Base-by-base conservation (phyloP, 208 protist genomes). In the Wallacemonas sp. region DNA sequence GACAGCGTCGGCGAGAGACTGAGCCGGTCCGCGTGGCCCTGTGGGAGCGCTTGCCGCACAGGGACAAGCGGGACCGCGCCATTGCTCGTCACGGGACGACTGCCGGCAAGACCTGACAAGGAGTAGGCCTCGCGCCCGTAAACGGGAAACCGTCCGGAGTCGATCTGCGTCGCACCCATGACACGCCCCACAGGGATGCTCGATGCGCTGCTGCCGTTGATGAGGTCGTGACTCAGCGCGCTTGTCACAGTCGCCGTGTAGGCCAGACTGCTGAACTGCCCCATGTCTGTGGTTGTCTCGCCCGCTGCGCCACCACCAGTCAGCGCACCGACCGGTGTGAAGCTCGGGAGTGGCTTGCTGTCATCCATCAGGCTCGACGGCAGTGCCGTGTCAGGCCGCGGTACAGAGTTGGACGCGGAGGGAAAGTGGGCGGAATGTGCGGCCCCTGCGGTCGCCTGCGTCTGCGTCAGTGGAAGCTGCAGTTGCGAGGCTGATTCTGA, bases 131-230 rank as follows among this genome's bases (percentile, higher is more conserved):
- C 50, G n/a, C 50, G 50, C 3, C 29, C 30, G 50, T 57, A 57
- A 4, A 2, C 0, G 5, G 50, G 50, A n/a, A 57, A 39, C n/a
- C 50, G 30, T 22, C 38, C 50, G 50, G 50, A 57, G 29, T 57
- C 50, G 30, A 32, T 32, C 30, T 57, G 50, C 9, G 50, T 57
- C n/a, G 50, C 33, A 0, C 30, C 50, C 50, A 57, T 57, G 15
- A 19, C 50, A 32, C 50, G 50, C 8, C 29, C 29, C 4, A 41
- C 8, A 0, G 50, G 50, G 17, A 57, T 57, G 50, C 50, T 57
- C n/a, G 50, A 57, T 8, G 50, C 50, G 50, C 50, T 57, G 50
- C 32, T 37, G 29, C 30, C 12, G 50, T 34, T 57, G 45, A 53
- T 53, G 0, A 1, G 6, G 21, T 53, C 45, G 45, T 53, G 45